phyloP scores from a whole-genome alignment of 148 eudicot genomes.

The Amaranthus cruentus region DNA sequence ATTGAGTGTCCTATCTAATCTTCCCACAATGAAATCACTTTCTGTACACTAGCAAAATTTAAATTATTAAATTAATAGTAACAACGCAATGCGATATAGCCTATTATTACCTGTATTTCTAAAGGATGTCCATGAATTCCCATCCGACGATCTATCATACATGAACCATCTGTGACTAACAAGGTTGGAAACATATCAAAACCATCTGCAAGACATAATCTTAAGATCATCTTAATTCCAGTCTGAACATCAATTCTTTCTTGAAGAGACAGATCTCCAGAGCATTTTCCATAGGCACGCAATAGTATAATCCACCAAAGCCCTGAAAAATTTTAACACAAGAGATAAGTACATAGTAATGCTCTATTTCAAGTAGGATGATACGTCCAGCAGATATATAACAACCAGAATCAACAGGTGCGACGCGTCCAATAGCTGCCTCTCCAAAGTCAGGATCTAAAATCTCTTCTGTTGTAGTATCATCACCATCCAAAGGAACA shows the following conservation, averaged over 20 bases:
- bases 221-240: conserved; percentile 55
- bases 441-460: conserved; percentile 60
- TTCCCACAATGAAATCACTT: neutral
- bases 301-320: conserved; percentile 58
- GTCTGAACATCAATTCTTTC: conserved; percentile 64
- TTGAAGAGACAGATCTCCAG: conserved; percentile 52
- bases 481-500: conserved; percentile 40
- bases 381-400: neutral
- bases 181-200: conserved; percentile 61
- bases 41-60: neutral
- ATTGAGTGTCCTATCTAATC: neutral
- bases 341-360: neutral
- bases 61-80: neutral
- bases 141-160: conserved; percentile 66
- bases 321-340: conserved; percentile 26
- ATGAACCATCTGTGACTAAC: conserved; percentile 56
- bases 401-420: conserved; percentile 55
- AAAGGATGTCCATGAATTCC: conserved; percentile 61
- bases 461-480: conserved; percentile 41
- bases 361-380: neutral
- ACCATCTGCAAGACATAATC: conserved; percentile 55
- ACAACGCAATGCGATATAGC: neutral
- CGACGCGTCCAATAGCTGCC: conserved; percentile 61
- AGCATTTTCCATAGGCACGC: conserved; percentile 51
- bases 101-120: conserved; percentile 47